phyloP scores from a whole-genome alignment of 768 basidiomycete genomes.

The Dentipellis sp. region DNA sequence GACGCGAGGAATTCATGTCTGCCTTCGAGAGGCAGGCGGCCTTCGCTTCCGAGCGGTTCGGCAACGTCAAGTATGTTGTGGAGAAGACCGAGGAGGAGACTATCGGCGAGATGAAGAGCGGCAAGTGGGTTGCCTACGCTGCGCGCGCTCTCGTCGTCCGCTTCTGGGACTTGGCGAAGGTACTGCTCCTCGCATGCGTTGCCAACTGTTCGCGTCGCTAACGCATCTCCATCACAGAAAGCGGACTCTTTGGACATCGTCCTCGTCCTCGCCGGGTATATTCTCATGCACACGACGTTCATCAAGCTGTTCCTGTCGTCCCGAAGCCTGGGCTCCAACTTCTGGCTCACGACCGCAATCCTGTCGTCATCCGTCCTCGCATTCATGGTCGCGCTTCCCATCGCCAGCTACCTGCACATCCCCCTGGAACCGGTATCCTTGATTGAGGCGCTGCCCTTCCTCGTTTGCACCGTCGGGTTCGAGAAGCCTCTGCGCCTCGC shows the following conservation, averaged over 20 bases:
- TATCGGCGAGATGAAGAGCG: conserved; percentile 68
- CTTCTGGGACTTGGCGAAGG: conserved; percentile 83
- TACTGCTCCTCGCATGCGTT: conserved; percentile 21
- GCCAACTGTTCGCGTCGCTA: neutral
- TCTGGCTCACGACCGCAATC: conserved; percentile 69
- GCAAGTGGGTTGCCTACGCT: conserved; percentile 89
- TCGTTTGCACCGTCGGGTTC: conserved; percentile 96
- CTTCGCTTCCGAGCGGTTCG: conserved; percentile 23
- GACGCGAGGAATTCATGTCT: conserved; percentile 41
- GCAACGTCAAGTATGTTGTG: conserved; percentile 41
- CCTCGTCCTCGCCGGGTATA: conserved; percentile 86
- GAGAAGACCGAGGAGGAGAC: conserved; percentile 38
- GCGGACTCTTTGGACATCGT: conserved; percentile 95
- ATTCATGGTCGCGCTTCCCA: conserved; percentile 75
- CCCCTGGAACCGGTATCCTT: conserved; percentile 89
- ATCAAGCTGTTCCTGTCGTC: conserved; percentile 85
- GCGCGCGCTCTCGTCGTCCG: conserved; percentile 62
- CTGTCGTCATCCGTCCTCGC: conserved; percentile 74
- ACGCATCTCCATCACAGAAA: conserved; percentile 37
- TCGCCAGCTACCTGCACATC: conserved; percentile 68
- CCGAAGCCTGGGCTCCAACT: conserved; percentile 70
- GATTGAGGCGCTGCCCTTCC: conserved; percentile 93
- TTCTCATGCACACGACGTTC: conserved; percentile 95
- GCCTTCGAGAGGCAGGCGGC: conserved; percentile 24
- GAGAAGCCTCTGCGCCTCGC: conserved; percentile 95